A percentile compares a stretch with the other conserved stretches of the same genome.
Conservation (phyloP, 192 early-diverging fungal species). For the Coemansia sp. region DNA sequence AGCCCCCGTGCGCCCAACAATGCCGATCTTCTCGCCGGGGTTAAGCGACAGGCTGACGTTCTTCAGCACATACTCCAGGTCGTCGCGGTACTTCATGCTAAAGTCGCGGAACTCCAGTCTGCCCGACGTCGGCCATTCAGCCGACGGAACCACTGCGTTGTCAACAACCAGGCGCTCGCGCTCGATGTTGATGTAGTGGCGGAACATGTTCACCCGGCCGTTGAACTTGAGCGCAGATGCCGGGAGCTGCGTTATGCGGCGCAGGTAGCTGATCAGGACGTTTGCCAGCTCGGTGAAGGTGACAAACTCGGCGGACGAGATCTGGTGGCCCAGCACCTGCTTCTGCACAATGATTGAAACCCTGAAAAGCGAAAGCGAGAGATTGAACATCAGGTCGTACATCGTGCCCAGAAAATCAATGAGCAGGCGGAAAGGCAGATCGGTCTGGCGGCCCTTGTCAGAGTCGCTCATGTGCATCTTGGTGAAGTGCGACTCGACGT, state of each 20-base stretch:
- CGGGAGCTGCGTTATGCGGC: slow-evolving; percentile 12
- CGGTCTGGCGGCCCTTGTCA: slow-evolving; percentile 62
- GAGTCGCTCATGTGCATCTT: slow-evolving; percentile 54
- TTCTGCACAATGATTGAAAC: slow-evolving; percentile 27
- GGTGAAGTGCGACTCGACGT: slow-evolving; percentile 60
- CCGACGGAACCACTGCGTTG: slow-evolving; percentile 51
- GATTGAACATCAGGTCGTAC: slow-evolving; percentile 51
- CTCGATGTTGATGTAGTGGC: slow-evolving; percentile 33
- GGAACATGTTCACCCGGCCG: slow-evolving; percentile 24
- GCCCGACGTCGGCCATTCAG: slow-evolving; percentile 69
- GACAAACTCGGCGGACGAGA: slow-evolving; percentile 23
- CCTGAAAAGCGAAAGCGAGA: slow-evolving; percentile 28
- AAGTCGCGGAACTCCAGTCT: slow-evolving; percentile 60
- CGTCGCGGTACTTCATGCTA: slow-evolving; percentile 60
- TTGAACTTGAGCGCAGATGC: slow-evolving; percentile 15
- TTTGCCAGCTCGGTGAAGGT: slow-evolving; percentile 8
- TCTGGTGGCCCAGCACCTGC: slow-evolving; percentile 4
- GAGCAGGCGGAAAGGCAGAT: slow-evolving; percentile 60
- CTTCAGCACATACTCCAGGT: slow-evolving; percentile 41
- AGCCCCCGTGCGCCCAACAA: slow-evolving; percentile 73
- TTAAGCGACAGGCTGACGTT: slow-evolving; percentile 27
- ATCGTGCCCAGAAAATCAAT: slow-evolving; percentile 58
- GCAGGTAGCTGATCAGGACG: slow-evolving; percentile 8
- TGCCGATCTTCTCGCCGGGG: slow-evolving; percentile 61
- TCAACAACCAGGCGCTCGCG: slow-evolving; percentile 44